Evolutionary conservation across 169 alveolate species (phyloP), one percentile per base, ranked within the genome.

Genomic region (Theileria orientalis): DNA sequence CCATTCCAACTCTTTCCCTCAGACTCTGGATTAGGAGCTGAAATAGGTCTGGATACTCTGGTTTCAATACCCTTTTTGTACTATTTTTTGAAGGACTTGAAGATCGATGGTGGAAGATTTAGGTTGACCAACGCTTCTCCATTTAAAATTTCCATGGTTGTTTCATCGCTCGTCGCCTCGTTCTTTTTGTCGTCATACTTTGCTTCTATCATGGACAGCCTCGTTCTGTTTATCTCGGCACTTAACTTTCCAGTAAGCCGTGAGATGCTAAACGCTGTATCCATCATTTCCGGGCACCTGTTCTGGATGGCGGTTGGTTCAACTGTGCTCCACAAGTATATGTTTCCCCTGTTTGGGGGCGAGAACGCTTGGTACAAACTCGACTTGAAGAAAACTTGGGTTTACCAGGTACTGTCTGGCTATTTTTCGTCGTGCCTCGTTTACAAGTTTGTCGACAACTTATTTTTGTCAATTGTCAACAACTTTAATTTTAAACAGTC

Each of bases 1-100:
- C 87, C 87, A 9, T 78, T 40, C 33, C 87, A 78, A 25, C 37
- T 78, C 25, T 13, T 78, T 7, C 87, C 87, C 0, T 25, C 42
- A 2, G 64, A 72, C 29, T 78, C 83, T 3, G 82, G 83, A 16
- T 56, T 69, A 8, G 80, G 80, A 23, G 69, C 41, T 13, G 75
- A 69, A 7, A 27, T 78, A 3, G 76, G 83, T 8, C 46, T 78
- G 23, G 87, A 78, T 33, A 62, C 87, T 13, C 13, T 78, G 5
- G 46, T 61, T 1, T 76, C 85, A 3, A 27, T 76, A 16, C 69
- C 33, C n/a, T 67, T 74, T 32, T 37, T 16, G 0, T 76, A 76
- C 74, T 29, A 13, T 23, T 37, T 76, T 3, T 25, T 60, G 73
- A 76, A 41, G 5, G 71, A 44, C n/a, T 35, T 56, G 33, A 35